A percentile compares a stretch with the other conserved stretches of the same genome.
These are phyloP conservation scores for Aspergillus oerlinghausenensis DNA, from an alignment of 2,329 filamentous ascomycete species.

Conservation along the genomic window DNA sequence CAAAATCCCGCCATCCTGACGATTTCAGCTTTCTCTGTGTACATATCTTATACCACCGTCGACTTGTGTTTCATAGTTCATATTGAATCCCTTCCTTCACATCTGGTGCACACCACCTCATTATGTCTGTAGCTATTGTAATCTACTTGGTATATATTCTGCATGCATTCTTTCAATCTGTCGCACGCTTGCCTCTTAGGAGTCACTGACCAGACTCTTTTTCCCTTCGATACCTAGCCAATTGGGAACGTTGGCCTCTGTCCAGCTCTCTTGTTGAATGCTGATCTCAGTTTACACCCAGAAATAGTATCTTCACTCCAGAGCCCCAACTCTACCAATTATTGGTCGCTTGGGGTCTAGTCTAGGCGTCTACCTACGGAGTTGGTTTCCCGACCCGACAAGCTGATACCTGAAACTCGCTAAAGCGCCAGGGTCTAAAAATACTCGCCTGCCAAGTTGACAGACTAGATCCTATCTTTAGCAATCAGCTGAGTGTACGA, in stretches of 20 bases:
- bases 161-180: neutral
- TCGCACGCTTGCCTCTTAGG: too few species aligned
- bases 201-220: neutral
- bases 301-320: neutral
- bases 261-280: neutral
- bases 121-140: neutral
- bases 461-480: neutral
- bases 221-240: neutral
- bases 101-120: neutral
- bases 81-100: neutral
- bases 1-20: neutral
- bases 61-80: neutral
- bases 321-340: neutral
- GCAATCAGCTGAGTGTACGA: neutral
- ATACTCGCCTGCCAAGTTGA: neutral
- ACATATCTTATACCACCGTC: neutral
- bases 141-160: neutral
- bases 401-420: neutral
- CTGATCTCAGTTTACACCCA: neutral
- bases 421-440: neutral
- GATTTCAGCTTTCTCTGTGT: neutral
- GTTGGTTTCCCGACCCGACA: neutral
- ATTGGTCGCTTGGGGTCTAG: neutral
- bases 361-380: neutral
- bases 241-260: neutral